Conservation (phyloP, 345 rosid species). For the Populus euphratica region DNA sequence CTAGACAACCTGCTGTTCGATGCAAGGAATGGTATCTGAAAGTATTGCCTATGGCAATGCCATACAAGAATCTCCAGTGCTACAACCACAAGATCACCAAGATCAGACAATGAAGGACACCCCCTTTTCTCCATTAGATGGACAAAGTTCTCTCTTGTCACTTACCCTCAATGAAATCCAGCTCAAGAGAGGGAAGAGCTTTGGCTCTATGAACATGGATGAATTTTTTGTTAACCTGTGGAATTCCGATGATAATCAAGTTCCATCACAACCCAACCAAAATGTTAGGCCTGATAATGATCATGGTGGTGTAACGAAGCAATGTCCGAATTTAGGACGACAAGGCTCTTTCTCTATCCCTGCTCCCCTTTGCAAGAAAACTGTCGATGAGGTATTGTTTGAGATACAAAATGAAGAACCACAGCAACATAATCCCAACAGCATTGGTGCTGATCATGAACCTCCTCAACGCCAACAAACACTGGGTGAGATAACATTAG, state of each 20-base stretch:
- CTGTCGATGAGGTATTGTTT: conserved; percentile 83
- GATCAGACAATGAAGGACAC: conserved; percentile 12
- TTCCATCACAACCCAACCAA: conserved; percentile 13
- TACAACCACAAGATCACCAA: conserved; percentile 6
- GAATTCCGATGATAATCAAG: conserved; percentile 49
- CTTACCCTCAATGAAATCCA: conserved; percentile 82
- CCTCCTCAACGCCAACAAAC: conserved; percentile 53
- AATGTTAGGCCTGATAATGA: neutral
- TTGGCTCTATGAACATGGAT: conserved; percentile 94
- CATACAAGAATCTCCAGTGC: conserved; percentile 14
- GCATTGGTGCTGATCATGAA: conserved; percentile 15
- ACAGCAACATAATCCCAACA: conserved; percentile 10
- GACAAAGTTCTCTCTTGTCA: conserved; percentile 53
- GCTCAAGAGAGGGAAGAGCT: conserved; percentile 64
- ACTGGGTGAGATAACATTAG: conserved; percentile 74
- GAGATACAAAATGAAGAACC: conserved; percentile 68
- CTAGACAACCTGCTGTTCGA: neutral
- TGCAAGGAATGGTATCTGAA: conserved; percentile 2
- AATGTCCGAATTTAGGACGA: conserved; percentile 24
- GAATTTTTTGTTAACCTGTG: conserved; percentile 74
- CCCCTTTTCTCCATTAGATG: conserved; percentile 17
- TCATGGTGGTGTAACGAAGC: neutral
- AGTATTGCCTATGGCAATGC: neutral
- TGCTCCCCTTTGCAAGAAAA: conserved; percentile 66
- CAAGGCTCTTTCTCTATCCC: conserved; percentile 81